These are phyloP conservation scores for Phytopythium kandeliae DNA, from an alignment of 352 stramenopile species.

Conservation along the genomic window DNA sequence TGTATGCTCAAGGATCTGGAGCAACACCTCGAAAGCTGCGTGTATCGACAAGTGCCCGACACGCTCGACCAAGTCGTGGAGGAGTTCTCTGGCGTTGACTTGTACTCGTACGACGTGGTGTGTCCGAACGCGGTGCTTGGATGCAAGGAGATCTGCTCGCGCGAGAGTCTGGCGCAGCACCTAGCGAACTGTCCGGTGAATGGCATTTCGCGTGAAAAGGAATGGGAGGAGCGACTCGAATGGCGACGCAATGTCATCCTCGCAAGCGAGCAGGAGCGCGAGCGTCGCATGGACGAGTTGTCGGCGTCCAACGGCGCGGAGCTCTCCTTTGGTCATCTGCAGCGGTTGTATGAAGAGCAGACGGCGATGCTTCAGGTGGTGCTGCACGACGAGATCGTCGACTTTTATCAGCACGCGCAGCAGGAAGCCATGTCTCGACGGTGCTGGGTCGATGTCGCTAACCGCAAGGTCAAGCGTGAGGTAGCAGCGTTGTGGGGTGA, in stretches of 20 bases:
- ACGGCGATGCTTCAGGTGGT: slow-evolving; percentile 71
- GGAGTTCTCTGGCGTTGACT: slow-evolving; percentile 40
- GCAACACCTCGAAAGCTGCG: slow-evolving; percentile 54
- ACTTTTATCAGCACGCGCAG: slow-evolving; percentile 46
- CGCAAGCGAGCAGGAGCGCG: slow-evolving; percentile 69
- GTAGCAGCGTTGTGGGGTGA: slow-evolving; percentile 48
- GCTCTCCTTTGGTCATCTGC: slow-evolving; percentile 62
- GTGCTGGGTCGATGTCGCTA: slow-evolving; percentile 43
- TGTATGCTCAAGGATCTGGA: slow-evolving; percentile 82
- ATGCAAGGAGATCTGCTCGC: slow-evolving; percentile 72
- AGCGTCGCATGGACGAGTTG: slow-evolving; percentile 58
- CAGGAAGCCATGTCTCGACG: slow-evolving; percentile 26
- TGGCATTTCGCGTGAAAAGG: slow-evolving; percentile 67
- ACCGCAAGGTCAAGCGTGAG: slow-evolving; percentile 35
- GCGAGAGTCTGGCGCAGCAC: slow-evolving; percentile 63
- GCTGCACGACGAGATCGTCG: slow-evolving; percentile 71
- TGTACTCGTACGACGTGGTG: slow-evolving; percentile 81
- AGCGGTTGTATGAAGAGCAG: slow-evolving; percentile 79
- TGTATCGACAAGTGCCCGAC: slow-evolving; percentile 74
- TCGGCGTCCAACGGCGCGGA: slow-evolving; percentile 11
- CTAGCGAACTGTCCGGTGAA: slow-evolving; percentile 59
- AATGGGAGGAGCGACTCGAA: slow-evolving; percentile 71
- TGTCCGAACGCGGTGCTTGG: slow-evolving; percentile 79
- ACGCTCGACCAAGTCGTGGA: slow-evolving; percentile 60
- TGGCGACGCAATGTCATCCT: slow-evolving; percentile 59